Base-by-base conservation (phyloP, 2,329 filamentous ascomycete species). In the Rhinocladiella similis region DNA sequence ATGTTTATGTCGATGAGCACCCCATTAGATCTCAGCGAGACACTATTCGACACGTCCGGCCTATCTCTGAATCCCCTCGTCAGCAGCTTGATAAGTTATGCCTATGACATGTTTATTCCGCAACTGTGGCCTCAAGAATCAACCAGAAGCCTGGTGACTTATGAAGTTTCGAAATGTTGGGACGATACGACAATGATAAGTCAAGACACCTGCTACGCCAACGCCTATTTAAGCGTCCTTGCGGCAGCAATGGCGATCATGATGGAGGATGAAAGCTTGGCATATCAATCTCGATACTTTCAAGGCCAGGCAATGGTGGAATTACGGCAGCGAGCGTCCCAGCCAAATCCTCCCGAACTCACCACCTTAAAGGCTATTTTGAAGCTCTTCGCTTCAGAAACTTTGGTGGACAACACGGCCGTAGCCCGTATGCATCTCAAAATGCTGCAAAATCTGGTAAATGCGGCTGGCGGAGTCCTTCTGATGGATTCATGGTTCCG, bases 361-460 rank as follows among this genome's bases (percentile, higher is more conserved):
- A 51, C 42, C 22, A 63, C 61, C 10, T 47, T 63, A 16, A 62
- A 63, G 46, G 63, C 61, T 10, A 62, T 62, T 16, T 36, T 63
- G 36, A 62, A 59, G 48, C 61, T 65, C 42, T 65, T 63, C 36
- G 62, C 58, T 16, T 56, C 61, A 9, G 62, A 65, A 49, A 65
- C 61, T 6, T 45, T 61, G 16, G 54, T 62, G 13, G 61, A 63
- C 59, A 65, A 63, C 53, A 65, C 61, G 5, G 61, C 63, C 19
- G 58, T 57, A 7, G 63, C 63, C n/a, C 61, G 63, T 29, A 59
- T 59, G 47, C 63, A 65, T 35, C 59, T 65, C 12, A 65, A 65
- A 47, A 63, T 63, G 63, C 58, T 65, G 5, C 58, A 56, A 10
- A 65, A 62, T 45, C 29, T 63, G n/a, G 63, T 65, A 36, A 60